These are phyloP conservation scores for Lenwebbia sp. DNA, from an alignment of 345 rosid species.

Conservation along the genomic window DNA sequence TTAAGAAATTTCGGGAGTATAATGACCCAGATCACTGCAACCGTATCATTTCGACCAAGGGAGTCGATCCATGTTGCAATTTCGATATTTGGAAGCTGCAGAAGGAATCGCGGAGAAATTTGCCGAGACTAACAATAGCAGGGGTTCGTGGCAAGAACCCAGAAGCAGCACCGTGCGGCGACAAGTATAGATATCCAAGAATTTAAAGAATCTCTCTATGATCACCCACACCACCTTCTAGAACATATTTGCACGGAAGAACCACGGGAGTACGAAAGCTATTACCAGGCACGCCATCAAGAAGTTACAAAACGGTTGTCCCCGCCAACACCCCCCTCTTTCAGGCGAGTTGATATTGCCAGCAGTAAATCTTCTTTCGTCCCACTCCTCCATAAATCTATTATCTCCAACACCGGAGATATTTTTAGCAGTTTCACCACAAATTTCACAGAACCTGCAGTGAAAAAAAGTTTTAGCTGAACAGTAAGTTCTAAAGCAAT, in stretches of 20 bases:
- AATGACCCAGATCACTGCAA: neutral
- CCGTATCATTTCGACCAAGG: neutral
- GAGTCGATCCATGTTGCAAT: neutral
- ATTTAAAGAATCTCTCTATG: neutral
- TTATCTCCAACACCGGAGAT: constrained; percentile 30
- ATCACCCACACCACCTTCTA: constrained; percentile 2
- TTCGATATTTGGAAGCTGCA: neutral
- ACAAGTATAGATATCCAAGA: neutral
- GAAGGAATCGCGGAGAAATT: neutral
- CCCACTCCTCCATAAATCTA: constrained; percentile 45
- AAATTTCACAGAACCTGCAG: constrained; percentile 64
- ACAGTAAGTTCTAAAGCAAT: neutral
- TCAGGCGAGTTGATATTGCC: constrained; percentile 9
- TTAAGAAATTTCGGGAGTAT: neutral
- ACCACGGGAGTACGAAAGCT: constrained; percentile 66
- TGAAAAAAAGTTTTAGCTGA: neutral
- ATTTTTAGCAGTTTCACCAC: constrained; percentile 45
- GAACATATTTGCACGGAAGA: constrained; percentile 49
- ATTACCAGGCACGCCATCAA: constrained; percentile 61
- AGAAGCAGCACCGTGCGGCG: neutral
- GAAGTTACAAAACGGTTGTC: constrained; percentile 67
- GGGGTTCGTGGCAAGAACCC: neutral
- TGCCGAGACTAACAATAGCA: neutral
- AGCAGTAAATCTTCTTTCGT: constrained; percentile 13
- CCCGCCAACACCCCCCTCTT: constrained; percentile 39